These are phyloP conservation scores for Petasospora fabianii DNA, from an alignment of 1,139 yeast species.

Conservation along the genomic window DNA sequence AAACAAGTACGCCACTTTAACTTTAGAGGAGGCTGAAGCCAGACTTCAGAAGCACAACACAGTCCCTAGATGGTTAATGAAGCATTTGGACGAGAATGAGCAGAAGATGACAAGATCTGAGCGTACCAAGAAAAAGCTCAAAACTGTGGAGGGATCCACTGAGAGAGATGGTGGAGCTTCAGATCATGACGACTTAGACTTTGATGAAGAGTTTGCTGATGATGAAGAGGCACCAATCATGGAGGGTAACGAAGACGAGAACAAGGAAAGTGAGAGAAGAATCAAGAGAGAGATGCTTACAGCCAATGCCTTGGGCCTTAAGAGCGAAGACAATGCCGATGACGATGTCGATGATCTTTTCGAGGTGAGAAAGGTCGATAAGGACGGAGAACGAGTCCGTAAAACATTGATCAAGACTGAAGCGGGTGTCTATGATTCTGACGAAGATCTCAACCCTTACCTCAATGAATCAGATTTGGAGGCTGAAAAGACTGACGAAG, in stretches of 20 bases:
- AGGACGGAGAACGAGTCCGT: constrained; percentile 83
- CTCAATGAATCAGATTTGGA: constrained; percentile 70
- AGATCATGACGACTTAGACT: constrained; percentile 90
- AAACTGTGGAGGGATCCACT: constrained; percentile 57
- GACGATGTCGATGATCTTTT: constrained; percentile 63
- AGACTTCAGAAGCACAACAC: constrained; percentile 79
- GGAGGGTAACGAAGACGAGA: constrained; percentile 96
- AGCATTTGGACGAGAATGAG: constrained; percentile 69
- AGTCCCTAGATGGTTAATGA: constrained; percentile 96
- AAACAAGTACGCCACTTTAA: constrained; percentile 87
- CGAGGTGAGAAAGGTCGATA: constrained; percentile 77
- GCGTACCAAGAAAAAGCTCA: constrained; percentile 44
- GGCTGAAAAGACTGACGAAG: constrained; percentile 43
- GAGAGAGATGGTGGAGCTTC: constrained; percentile 55
- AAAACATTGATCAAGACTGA: constrained; percentile 85
- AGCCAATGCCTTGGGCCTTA: constrained; percentile 70
- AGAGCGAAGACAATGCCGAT: constrained; percentile 52
- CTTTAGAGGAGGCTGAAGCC: constrained; percentile 95
- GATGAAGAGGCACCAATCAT: constrained; percentile 98
- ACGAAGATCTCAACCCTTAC: constrained; percentile 72
- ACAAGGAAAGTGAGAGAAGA: constrained; percentile 81
- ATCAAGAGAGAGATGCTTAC: constrained; percentile 87
- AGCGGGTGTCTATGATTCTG: constrained; percentile 87
- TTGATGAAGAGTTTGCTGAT: constrained; percentile 95
- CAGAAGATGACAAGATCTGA: constrained; percentile 40